Conservation (phyloP, 192 early-diverging fungal genomes). For the Rhizoclosmatium globosum region DNA sequence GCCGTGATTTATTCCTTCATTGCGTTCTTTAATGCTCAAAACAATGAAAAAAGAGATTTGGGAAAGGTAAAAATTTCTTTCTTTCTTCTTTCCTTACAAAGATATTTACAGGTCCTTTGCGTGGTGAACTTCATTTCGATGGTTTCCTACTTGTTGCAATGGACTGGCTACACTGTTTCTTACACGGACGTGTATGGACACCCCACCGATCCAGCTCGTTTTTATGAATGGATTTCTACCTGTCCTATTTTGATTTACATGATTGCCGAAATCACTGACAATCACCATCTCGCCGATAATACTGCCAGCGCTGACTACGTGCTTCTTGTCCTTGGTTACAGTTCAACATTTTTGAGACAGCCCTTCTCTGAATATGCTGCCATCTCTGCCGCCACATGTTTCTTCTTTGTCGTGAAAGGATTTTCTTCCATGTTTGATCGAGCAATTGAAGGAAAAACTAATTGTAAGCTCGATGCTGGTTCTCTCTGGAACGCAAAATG, state of each 20-base stretch:
- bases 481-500: constrained; percentile 15
- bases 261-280: constrained; percentile 48
- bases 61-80: constrained; percentile 23
- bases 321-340: constrained; percentile 40
- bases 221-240: constrained; percentile 32
- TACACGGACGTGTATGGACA: constrained; percentile 18
- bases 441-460: constrained; percentile 41
- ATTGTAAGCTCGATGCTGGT: constrained; percentile 23
- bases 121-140: constrained; percentile 29
- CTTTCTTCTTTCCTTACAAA: background rate
- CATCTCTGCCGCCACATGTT: constrained; percentile 6
- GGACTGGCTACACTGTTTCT: background rate
- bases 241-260: constrained; percentile 45
- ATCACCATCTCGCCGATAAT: constrained; percentile 2
- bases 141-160: constrained; percentile 24
- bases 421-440: constrained; percentile 31
- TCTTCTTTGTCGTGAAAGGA: constrained; percentile 27
- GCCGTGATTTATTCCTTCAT: constrained; percentile 39
- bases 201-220: constrained; percentile 22
- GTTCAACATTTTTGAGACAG: constrained; percentile 33
- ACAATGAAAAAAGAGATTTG: constrained; percentile 32
- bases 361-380: constrained; percentile 33
- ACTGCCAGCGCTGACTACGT: constrained; percentile 34
- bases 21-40: constrained; percentile 23
- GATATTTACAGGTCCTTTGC: constrained; percentile 11